phyloP scores from a whole-genome alignment of 2,329 filamentous ascomycete genomes.

The Pseudocercospora fuligena region DNA sequence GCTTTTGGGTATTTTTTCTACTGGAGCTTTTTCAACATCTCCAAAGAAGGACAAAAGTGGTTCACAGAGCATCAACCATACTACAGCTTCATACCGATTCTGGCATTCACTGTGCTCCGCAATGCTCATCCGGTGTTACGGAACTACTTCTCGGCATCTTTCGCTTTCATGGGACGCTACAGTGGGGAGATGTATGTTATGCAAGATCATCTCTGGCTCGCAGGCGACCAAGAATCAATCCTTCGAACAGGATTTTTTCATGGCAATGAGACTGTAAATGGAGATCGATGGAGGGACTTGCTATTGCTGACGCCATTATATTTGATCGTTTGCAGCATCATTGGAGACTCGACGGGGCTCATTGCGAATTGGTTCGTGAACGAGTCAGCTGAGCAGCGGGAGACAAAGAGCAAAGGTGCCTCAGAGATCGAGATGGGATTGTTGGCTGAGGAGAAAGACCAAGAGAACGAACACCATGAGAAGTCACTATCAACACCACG shows the following conservation, averaged over 20 bases:
- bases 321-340: constrained; percentile 48
- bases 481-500: neutral
- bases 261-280: constrained; percentile 33
- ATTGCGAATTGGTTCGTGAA: constrained; percentile 47
- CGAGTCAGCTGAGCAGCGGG: constrained; percentile 9
- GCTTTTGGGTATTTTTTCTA: constrained; percentile 41
- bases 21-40: constrained; percentile 32
- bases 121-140: constrained; percentile 53
- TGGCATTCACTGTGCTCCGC: constrained; percentile 58
- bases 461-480: neutral
- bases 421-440: constrained; percentile 30
- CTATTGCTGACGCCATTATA: constrained; percentile 50
- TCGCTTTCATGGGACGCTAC: constrained; percentile 61
- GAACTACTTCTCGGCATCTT: constrained; percentile 51
- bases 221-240: constrained; percentile 60
- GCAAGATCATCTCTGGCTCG: constrained; percentile 66
- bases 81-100: constrained; percentile 59
- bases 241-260: constrained; percentile 47
- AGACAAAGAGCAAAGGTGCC: neutral
- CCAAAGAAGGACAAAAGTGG: constrained; percentile 42
- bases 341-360: constrained; percentile 44
- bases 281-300: constrained; percentile 44
- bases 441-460: constrained; percentile 15
- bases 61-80: constrained; percentile 61
- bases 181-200: constrained; percentile 65